Base-by-base conservation (phyloP, 371 early-diverging fungal genomes). In the Actinomortierella ambigua region DNA sequence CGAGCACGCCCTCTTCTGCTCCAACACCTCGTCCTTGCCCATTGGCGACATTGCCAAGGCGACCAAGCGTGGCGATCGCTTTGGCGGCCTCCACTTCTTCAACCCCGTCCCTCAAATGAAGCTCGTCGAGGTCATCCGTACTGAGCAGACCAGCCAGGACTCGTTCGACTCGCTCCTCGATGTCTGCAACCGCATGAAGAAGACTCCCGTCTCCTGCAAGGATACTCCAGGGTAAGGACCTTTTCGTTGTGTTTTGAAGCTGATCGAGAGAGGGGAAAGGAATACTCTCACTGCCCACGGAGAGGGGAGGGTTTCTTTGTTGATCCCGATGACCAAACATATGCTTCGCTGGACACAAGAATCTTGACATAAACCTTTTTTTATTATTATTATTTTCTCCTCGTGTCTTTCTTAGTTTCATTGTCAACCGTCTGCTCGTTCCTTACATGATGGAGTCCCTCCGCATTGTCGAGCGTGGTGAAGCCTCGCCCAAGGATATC, bases 21-120 rank as follows among this genome's bases (percentile, higher is more conserved):
- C 93, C 64, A 98, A 97, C 86, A 98, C 98, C 1, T 93, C 93
- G 11, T 94, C 94, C 4, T 73, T 98, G 53, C 90, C 95, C 22
- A 92, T 98, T 53, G 78, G 70, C 22, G 84, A 85, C 46, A 97
- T 98, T 75, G 94, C 95, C 23, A 79, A 83, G 60, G 81, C 79
- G 9, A 86, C 92, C 47, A 68, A 76, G 53, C 79, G 93, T 3
- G 62, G 65, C 44, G 79, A 81, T 50, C 84, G 84, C 18, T 91
- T 95, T 64, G 92, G 90, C 24, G 98, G 98, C 27, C 79, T 96
- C 55, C 98, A 98, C 79, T 98, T 96, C 82, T 97, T 98, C 80
- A 96, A 96, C 81, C 97, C 97, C 3, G 98, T 96, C 4, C 95
- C 98, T 27, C 94, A 94, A 70, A 97, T 98, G 98, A 96, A 96